Base-by-base conservation (phyloP, 306 rosid genomes). In the Trifolium dubium region DNA sequence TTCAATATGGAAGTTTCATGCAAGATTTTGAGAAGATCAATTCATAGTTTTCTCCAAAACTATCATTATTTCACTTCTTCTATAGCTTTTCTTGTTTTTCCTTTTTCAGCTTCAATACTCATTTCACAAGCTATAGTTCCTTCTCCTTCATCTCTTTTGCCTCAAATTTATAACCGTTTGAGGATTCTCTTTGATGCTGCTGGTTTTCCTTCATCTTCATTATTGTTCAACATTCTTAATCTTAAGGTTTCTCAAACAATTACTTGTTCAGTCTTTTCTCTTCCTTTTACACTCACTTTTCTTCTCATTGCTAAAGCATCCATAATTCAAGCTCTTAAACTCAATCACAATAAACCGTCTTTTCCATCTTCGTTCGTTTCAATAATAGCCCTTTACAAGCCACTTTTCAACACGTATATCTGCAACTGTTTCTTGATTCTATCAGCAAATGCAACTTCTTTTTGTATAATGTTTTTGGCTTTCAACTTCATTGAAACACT, bases 241-340 rank as follows among this genome's bases (percentile, higher is more conserved):
- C 85, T 79, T 3, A 94, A 89, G 75, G 92, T 94, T 75, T 89
- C 98, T 53, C 96, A 94, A 72, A 94, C 96, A 30, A 83, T 94
- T 58, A 77, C 81, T 65, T 86, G 91, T 61, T 85, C 92, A 17
- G 62, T 94, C 64, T 14, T 80, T 55, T 74, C 98, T 10, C 85
- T 94, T 29, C 98, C 98, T 41, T 94, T 94, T 40, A 70, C 98
- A 53, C 87, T 94, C 69, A 75, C 91, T 17, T 87, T 91, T 79
- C 88, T 94, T 66, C 90, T 94, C 68, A 2, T 88, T 31, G 84
- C 96, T 44, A 94, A 91, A 84, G 87, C 97, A 28, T 80, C 63
- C 9, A 80, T 82, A 53, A 84, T 91, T 68, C 90, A 87, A 13
- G 87, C 83, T n/a, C 87, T 91, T 29, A 67, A 67, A 44, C 14